Evolutionary conservation across 306 rosid genomes (phyloP), one percentile per base, ranked within the genome.

Genomic region (Biancaea sappan): DNA sequence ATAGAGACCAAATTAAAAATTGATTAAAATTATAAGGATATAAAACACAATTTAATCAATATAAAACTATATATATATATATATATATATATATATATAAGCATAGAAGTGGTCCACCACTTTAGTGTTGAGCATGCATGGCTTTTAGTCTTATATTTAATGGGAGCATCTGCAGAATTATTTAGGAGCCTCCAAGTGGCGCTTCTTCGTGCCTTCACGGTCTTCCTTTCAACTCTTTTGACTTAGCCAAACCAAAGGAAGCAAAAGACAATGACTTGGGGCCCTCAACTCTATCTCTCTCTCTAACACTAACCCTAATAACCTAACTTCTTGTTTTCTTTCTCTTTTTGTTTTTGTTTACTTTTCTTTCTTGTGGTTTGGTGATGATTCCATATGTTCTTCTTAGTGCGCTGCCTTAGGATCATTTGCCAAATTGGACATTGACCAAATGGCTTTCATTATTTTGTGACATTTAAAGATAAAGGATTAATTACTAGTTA

Each of bases 171-270:
- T 73, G 3, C 60, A 65, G 67, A 71, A 50, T 76, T 64, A 50
- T 56, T 70, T 28, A 44, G 58, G 67, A 53, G 87, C 66, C 85
- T 91, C 96, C 96, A 91, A 22, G 80, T 91, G 96, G 94, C 89
- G 75, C 62, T 66, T 66, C 21, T 68, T 77, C 44, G 59, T 34
- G 82, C 85, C 38, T 78, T 79, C 72, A 60, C 61, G 51, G 72
- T 62, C 66, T 48, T 71, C 44, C 40, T 89, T 80, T 71, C 70
- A 50, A 75, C 13, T 73, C 41, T 18, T 56, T 86, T 78, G 86
- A 84, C 86, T 37, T 37, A 18, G 65, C 37, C 16, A 74, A 71
- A 66, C n/a, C 13, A 43, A 35, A 18, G 2, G 41, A 37, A 69
- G 24, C 28, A 22, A 7, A 35, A 19, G 81, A 85, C 79, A 75